Conservation (phyloP, 441 rosid genomes). For the Erysimum pusillum region DNA sequence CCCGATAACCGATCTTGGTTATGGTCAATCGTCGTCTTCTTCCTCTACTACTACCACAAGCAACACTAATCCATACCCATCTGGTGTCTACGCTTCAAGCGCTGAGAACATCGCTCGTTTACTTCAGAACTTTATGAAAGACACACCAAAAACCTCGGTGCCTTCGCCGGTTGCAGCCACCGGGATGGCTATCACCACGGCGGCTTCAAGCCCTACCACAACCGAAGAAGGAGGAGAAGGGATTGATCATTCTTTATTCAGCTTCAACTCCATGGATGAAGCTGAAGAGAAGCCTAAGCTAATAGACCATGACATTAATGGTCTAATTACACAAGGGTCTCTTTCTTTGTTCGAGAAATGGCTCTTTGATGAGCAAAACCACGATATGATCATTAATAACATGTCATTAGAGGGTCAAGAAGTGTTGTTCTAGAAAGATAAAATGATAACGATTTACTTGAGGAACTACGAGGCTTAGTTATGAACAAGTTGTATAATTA, state of each 20-base stretch:
- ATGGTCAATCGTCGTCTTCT: constrained; percentile 45
- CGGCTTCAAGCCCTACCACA: constrained; percentile 51
- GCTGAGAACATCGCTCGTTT: constrained; percentile 72
- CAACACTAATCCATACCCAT: constrained; percentile 35
- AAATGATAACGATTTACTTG: constrained; percentile 8
- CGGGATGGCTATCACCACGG: constrained; percentile 19
- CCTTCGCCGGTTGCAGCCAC: constrained; percentile 43
- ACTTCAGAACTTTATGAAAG: constrained; percentile 61
- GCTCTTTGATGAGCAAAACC: constrained; percentile 74
- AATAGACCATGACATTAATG: constrained; percentile 43
- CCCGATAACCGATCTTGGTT: constrained; percentile 29
- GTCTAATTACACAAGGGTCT: constrained; percentile 58
- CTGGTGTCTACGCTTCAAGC: constrained; percentile 59
- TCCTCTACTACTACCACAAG: constrained; percentile 33
- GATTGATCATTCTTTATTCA: constrained; percentile 52
- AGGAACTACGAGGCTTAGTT: constrained; percentile 23
- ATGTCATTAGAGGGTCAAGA: constrained; percentile 59
- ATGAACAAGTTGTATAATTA: constrained; percentile 34
- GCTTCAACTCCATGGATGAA: constrained; percentile 51
- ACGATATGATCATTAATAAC: constrained; percentile 56
- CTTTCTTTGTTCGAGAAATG: constrained; percentile 85
- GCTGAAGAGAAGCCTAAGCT: constrained; percentile 51
- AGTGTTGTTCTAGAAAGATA: constrained; percentile 47
- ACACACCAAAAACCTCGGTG: constrained; percentile 39
- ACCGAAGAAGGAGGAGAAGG: constrained; percentile 51